These are phyloP conservation scores for Boletus rubescentipes DNA, from an alignment of 768 basidiomycete species.

Conservation along the genomic window DNA sequence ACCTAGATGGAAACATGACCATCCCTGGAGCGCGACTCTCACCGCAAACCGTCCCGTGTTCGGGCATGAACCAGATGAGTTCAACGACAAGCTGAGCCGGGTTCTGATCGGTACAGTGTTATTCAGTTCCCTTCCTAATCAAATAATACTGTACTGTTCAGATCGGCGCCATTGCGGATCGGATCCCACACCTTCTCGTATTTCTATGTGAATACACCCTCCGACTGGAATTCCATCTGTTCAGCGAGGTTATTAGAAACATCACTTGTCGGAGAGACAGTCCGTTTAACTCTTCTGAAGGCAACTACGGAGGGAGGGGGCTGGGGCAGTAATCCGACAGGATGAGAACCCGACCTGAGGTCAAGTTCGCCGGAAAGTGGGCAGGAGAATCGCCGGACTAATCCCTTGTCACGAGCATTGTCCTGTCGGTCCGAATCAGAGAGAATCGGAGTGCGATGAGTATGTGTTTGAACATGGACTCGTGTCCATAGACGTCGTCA, in stretches of 20 bases:
- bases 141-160: no score
- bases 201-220: conserved; percentile 42
- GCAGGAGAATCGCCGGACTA: conserved; percentile 33
- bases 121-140: no score
- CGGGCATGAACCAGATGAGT: no score
- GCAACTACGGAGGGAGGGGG: conserved; percentile 34
- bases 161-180: no score
- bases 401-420: conserved; percentile 31
- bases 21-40: no score
- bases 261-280: conserved; percentile 36
- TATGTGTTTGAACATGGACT: conserved; percentile 19
- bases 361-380: conserved; percentile 41
- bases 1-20: no score
- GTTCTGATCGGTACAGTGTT: no score
- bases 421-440: conserved; percentile 15
- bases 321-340: conserved; percentile 36
- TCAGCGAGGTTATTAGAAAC: conserved; percentile 39
- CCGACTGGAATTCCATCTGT: conserved; percentile 47
- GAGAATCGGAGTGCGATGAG: conserved; percentile 5
- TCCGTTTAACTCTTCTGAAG: conserved; percentile 48
- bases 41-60: no score
- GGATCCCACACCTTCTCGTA: no score
- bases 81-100: no score
- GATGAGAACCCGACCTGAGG: conserved; percentile 41
- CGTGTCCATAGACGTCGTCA: conserved; percentile 17